phyloP scores from a whole-genome alignment of 441 rosid genomes.

The Capsella rubella region DNA sequence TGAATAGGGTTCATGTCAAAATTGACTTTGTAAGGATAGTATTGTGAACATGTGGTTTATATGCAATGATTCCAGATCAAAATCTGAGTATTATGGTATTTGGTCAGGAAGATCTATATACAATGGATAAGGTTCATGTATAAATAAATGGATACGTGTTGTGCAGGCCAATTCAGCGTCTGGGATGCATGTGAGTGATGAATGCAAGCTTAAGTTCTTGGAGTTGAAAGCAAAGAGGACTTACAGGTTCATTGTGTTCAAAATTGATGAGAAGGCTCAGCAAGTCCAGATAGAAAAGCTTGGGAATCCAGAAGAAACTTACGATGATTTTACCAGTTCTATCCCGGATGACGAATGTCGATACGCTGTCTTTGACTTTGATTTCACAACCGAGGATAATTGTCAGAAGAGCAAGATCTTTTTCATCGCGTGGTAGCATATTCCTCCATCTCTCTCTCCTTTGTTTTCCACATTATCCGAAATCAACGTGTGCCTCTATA shows the following conservation, averaged over 20 bases:
- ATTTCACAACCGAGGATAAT: slow-evolving; percentile 64
- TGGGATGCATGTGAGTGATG: slow-evolving; percentile 78
- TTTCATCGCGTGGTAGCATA: slow-evolving; percentile 71
- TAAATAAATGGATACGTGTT: neutral
- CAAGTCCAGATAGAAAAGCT: slow-evolving; percentile 68
- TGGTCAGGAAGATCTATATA: slow-evolving; percentile 13
- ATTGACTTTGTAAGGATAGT: neutral
- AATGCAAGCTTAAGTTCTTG: slow-evolving; percentile 72
- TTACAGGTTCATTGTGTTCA: slow-evolving; percentile 66
- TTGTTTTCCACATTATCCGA: neutral
- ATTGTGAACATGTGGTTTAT: slow-evolving; percentile 21
- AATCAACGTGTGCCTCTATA: neutral
- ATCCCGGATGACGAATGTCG: slow-evolving; percentile 76
- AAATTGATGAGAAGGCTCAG: slow-evolving; percentile 65
- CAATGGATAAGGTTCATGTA: neutral
- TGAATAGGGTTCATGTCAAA: neutral
- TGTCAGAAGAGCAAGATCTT: slow-evolving; percentile 85
- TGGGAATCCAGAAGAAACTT: slow-evolving; percentile 64
- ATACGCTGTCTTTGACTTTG: slow-evolving; percentile 75
- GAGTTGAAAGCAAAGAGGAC: slow-evolving; percentile 77
- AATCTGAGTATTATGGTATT: neutral
- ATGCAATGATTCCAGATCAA: neutral
- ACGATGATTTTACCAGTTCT: slow-evolving; percentile 57
- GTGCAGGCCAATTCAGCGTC: slow-evolving; percentile 73
- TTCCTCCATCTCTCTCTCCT: neutral